Evolutionary conservation across 805 yeast genomes (phyloP).

Genomic region (Kuraishia ogatae): DNA sequence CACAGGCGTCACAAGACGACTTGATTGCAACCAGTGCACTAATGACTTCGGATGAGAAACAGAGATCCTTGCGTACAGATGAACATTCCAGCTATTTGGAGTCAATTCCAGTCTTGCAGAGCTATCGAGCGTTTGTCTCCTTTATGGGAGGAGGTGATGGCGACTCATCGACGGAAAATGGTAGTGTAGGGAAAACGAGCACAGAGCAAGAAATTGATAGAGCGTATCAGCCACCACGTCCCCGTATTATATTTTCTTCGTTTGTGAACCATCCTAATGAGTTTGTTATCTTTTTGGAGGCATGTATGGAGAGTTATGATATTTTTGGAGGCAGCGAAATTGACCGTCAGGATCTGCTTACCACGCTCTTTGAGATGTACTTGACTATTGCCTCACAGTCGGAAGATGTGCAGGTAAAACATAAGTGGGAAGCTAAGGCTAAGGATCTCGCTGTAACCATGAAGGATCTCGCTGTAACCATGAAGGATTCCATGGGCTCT

Average conservation of each 20-base stretch:
- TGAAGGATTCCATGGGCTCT: slow-evolving; percentile 43
- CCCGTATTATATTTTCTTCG: slow-evolving; percentile 77
- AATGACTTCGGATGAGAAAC: not conserved
- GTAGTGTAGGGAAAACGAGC: slow-evolving; percentile 1
- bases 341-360: slow-evolving; percentile 66
- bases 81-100: not conserved
- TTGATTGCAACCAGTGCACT: slow-evolving; percentile 7
- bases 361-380: slow-evolving; percentile 79
- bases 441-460: slow-evolving; percentile 35
- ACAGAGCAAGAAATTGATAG: slow-evolving; percentile 27
- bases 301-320: slow-evolving; percentile 74
- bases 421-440: slow-evolving; percentile 67
- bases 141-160: slow-evolving; percentile 25
- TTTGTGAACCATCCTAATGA: slow-evolving; percentile 82
- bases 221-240: slow-evolving; percentile 87
- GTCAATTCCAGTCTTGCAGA: slow-evolving; percentile 28
- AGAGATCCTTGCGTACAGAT: not conserved
- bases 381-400: slow-evolving; percentile 41
- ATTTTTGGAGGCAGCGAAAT: slow-evolving; percentile 60
- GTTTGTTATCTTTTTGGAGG: slow-evolving; percentile 88
- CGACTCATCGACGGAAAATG: not conserved
- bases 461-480: slow-evolving; percentile 31
- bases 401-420: slow-evolving; percentile 13
- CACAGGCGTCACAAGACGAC: slow-evolving; percentile 21
- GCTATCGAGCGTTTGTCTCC: slow-evolving; percentile 49